phyloP scores from a whole-genome alignment of 129 eudicot species.

The Calendula officinalis region DNA sequence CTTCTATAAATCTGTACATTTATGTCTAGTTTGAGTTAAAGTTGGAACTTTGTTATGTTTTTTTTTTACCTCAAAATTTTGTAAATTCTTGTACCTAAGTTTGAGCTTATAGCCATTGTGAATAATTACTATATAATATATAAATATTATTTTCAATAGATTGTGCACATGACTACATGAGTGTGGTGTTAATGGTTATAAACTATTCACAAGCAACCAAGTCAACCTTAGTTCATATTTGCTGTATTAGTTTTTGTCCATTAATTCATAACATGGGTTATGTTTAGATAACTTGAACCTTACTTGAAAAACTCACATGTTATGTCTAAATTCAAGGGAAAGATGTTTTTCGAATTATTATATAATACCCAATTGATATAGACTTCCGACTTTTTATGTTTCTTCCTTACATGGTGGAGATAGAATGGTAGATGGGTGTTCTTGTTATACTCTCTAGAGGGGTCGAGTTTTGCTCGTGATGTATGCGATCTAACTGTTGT shows the following conservation, averaged over 20 bases:
- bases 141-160: constrained; percentile 24
- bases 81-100: constrained; percentile 48
- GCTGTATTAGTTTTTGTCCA: constrained; percentile 34
- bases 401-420: too few species aligned
- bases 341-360: constrained; percentile 21
- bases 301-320: constrained; percentile 39
- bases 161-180: constrained; percentile 49
- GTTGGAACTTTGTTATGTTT: constrained; percentile 19
- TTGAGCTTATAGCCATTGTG: constrained; percentile 55
- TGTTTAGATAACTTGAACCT: constrained; percentile 39
- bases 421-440: too few species aligned
- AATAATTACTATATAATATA: constrained; percentile 43
- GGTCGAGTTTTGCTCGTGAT: too few species aligned
- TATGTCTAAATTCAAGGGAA: constrained; percentile 30
- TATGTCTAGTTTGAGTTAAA: constrained; percentile 37
- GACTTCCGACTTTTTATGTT: background rate
- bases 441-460: too few species aligned
- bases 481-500: too few species aligned
- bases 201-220: constrained; percentile 26
- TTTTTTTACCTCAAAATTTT: constrained; percentile 37
- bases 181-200: constrained; percentile 13
- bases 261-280: constrained; percentile 45
- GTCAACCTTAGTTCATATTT: constrained; percentile 44
- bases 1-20: constrained; percentile 6
- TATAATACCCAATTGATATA: constrained; percentile 2